Evolutionary conservation across 352 stramenopile genomes (phyloP), one percentile per base, ranked within the genome.

Genomic region (Aphanomyces stellatus): DNA sequence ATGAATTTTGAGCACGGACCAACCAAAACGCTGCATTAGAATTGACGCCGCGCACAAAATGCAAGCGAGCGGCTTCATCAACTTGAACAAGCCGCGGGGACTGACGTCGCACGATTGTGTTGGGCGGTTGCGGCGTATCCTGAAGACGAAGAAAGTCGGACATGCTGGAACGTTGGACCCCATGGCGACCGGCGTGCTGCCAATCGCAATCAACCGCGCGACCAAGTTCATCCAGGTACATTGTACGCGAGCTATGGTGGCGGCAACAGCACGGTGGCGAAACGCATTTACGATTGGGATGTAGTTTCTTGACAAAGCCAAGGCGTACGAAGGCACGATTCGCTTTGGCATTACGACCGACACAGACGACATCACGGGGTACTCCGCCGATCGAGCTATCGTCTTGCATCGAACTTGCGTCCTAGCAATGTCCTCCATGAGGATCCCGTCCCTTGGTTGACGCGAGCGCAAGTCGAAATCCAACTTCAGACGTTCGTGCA

Each of bases 151-250:
- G 22, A 80, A 83, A 46, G 77, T 95, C 11, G 87, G 87, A 41
- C 87, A 95, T 57, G 84, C 77, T 42, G 87, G 87, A 33, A 95
- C 87, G 62, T 73, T 95, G n/a, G 87, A 95, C 70, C 87, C 87
- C 11, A 93, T 95, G 84, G 87, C 87, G 22, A 94, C 85, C 33
- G 87, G 87, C 25, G 87, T 95, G 56, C 74, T 95, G 42, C 84
- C 84, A 27, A 73, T 94, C 73, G 87, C 85, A 25, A 69, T 95
- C 28, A 86, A 86, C 40, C 74, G 80, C 34, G 87, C 87, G 24
- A 95, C 87, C 61, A 89, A 82, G 63, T 92, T 94, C 76, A 73
- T 95, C 37, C 81, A 86, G 74, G 80, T 87, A 22, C 7, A 43
- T 22, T 27, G n/a, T n/a, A n/a, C n/a, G n/a, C n/a, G n/a, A n/a